phyloP scores from a whole-genome alignment of 805 yeast species.

The Kodamaea leandrae region DNA sequence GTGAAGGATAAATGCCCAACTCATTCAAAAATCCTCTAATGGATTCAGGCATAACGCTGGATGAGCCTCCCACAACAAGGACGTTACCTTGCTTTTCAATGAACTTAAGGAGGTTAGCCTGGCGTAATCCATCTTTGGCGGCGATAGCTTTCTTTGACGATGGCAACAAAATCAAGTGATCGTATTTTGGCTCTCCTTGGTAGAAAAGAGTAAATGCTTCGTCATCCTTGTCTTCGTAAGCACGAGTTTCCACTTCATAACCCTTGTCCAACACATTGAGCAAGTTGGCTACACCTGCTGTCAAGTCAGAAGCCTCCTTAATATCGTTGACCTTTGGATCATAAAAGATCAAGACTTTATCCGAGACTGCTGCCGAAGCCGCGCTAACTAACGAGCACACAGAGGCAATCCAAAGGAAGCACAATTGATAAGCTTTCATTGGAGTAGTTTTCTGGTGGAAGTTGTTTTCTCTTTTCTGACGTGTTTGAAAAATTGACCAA shows the following conservation, averaged over 20 bases:
- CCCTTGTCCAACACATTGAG: constrained; percentile 21
- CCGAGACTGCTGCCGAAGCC: not conserved
- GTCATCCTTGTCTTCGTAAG: constrained; percentile 25
- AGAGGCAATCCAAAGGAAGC: constrained; percentile 8
- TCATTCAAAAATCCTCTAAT: constrained; percentile 68
- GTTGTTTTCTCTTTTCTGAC: constrained; percentile 9
- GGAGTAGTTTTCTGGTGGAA: constrained; percentile 3
- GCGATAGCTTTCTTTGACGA: constrained; percentile 31
- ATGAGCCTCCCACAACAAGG: constrained; percentile 55
- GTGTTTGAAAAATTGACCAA: constrained; percentile 8
- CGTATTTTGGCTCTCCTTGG: constrained; percentile 24
- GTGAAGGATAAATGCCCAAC: constrained; percentile 81
- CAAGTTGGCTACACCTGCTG: constrained; percentile 20
- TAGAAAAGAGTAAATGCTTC: constrained; percentile 20
- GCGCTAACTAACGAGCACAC: constrained; percentile 7
- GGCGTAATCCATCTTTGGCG: constrained; percentile 29
- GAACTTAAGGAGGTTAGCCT: constrained; percentile 52
- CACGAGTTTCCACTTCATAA: constrained; percentile 18
- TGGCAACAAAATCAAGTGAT: constrained; percentile 37
- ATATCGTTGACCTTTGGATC: constrained; percentile 29
- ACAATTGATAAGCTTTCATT: constrained; percentile 9
- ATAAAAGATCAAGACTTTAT: constrained; percentile 30
- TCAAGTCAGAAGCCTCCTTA: constrained; percentile 12
- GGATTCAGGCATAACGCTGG: constrained; percentile 33
- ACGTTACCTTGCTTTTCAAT: constrained; percentile 72